Conservation (phyloP, 805 yeast species). For the Schwanniomyces vanrijiae region DNA sequence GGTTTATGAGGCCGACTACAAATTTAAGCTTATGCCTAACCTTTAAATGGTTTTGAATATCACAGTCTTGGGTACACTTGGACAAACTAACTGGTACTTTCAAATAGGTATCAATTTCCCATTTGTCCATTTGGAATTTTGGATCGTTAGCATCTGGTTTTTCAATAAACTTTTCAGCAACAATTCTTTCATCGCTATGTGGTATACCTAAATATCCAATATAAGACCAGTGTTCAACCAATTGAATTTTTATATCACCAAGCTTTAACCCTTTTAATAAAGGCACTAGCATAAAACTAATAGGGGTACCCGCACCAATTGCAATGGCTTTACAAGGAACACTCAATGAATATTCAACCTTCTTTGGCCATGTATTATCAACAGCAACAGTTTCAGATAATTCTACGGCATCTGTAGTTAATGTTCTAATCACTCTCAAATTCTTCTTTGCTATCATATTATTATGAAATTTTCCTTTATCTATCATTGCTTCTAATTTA, state of each 20-base stretch:
- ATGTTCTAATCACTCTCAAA: slow-evolving; percentile 78
- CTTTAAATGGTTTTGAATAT: slow-evolving; percentile 64
- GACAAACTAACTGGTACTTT: slow-evolving; percentile 72
- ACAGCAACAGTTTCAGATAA: slow-evolving; percentile 89
- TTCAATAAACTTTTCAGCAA: slow-evolving; percentile 47
- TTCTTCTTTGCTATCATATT: slow-evolving; percentile 68
- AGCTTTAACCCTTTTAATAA: slow-evolving; percentile 74
- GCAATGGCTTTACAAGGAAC: slow-evolving; percentile 89
- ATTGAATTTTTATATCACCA: slow-evolving; percentile 67
- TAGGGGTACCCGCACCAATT: slow-evolving; percentile 75
- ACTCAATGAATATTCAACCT: slow-evolving; percentile 85
- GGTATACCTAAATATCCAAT: slow-evolving; percentile 59
- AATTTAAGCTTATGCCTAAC: slow-evolving; percentile 89
- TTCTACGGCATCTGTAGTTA: slow-evolving; percentile 85
- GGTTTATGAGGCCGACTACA: slow-evolving; percentile 72
- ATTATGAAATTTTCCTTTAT: slow-evolving; percentile 74
- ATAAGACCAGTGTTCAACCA: slow-evolving; percentile 67
- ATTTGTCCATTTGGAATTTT: slow-evolving; percentile 49
- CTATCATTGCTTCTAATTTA: slow-evolving; percentile 75
- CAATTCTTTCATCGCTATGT: slow-evolving; percentile 60
- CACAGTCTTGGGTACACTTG: slow-evolving; percentile 85
- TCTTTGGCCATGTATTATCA: slow-evolving; percentile 93
- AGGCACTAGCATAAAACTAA: slow-evolving; percentile 74
- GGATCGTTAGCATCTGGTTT: slow-evolving; percentile 45
- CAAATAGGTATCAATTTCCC: slow-evolving; percentile 69